Evolutionary conservation across 2,329 filamentous ascomycete species (phyloP).

Genomic region (Leptographium procerum): DNA sequence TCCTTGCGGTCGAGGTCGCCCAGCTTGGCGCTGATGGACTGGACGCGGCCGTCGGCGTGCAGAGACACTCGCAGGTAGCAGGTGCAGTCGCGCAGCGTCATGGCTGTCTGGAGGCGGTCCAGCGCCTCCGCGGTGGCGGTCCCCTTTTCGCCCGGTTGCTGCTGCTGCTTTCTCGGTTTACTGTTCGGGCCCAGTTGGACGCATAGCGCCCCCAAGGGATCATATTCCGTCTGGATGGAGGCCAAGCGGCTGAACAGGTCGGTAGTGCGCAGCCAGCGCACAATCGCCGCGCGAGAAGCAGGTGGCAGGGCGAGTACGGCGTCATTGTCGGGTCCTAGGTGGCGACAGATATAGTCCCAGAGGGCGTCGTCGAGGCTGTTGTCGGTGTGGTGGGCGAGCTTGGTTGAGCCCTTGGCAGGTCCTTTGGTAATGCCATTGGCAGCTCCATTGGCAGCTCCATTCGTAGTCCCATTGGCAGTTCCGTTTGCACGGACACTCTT

Average conservation of each 20-base stretch:
- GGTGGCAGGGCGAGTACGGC: conserved; percentile 11
- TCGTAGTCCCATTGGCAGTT: too few relatives aligned
- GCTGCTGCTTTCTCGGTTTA: too few relatives aligned
- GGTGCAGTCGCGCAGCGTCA: conserved; percentile 74
- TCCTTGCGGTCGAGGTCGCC: conserved; percentile 73
- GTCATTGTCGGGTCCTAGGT: conserved; percentile 20
- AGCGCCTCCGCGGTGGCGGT: conserved; percentile 15
- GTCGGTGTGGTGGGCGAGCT: too few relatives aligned
- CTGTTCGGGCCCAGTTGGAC: background rate
- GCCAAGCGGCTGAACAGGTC: conserved; percentile 31
- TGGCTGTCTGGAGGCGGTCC: conserved; percentile 51
- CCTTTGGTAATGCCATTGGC: too few relatives aligned
- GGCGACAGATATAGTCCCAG: conserved; percentile 17
- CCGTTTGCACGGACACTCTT: too few relatives aligned
- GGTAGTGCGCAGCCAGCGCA: conserved; percentile 25
- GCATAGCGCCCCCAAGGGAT: conserved; percentile 13
- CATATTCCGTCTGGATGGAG: conserved; percentile 21
- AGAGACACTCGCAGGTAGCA: conserved; percentile 56
- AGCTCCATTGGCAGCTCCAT: background rate
- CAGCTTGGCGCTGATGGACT: conserved; percentile 44
- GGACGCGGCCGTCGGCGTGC: conserved; percentile 51
- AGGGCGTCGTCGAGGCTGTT: background rate
- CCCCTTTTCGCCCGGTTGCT: background rate
- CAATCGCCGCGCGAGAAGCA: conserved; percentile 19
- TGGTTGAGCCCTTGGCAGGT: background rate